Evolutionary conservation across 495 filamentous ascomycete genomes (phyloP).

Genomic region (Filosporella fistucella): DNA sequence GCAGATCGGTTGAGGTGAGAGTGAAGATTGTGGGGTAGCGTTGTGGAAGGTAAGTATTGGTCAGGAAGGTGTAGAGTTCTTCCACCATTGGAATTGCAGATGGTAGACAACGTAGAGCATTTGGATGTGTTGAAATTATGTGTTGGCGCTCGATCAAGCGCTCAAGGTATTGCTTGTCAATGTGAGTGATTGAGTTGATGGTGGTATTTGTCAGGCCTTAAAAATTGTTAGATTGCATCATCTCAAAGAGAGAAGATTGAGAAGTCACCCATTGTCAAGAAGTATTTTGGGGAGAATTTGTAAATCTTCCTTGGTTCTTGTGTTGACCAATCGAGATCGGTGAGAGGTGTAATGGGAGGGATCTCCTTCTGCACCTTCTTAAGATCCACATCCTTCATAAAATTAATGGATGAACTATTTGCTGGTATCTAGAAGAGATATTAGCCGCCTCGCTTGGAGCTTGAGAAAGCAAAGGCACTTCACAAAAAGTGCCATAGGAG

Average conservation of each 20-base stretch:
- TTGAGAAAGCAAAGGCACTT: too few relatives aligned
- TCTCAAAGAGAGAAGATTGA: background rate
- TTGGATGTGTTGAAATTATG: conserved; percentile 42
- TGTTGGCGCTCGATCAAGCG: conserved; percentile 48
- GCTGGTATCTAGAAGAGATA: too few relatives aligned
- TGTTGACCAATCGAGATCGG: conserved; percentile 53
- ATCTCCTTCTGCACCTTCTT: background rate
- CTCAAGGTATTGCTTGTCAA: conserved; percentile 60
- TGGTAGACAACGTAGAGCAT: conserved; percentile 38
- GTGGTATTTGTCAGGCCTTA: conserved; percentile 31
- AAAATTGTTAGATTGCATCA: background rate
- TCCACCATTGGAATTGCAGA: conserved; percentile 42
- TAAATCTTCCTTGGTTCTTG: conserved; percentile 55
- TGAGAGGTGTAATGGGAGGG: conserved; percentile 38
- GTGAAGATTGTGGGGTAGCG: conserved; percentile 63
- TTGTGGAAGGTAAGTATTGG: conserved; percentile 56
- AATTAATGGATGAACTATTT: too few relatives aligned
- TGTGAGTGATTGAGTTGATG: conserved; percentile 56
- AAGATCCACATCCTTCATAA: too few relatives aligned
- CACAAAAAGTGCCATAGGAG: too few relatives aligned
- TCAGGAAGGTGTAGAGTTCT: conserved; percentile 65
- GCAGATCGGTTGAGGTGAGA: conserved; percentile 25
- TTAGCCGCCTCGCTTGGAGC: too few relatives aligned
- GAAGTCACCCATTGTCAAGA: conserved; percentile 67
- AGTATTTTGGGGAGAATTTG: conserved; percentile 67